Conservation (phyloP, 2,329 filamentous ascomycete genomes). For the Neonectria neomacrospora region DNA sequence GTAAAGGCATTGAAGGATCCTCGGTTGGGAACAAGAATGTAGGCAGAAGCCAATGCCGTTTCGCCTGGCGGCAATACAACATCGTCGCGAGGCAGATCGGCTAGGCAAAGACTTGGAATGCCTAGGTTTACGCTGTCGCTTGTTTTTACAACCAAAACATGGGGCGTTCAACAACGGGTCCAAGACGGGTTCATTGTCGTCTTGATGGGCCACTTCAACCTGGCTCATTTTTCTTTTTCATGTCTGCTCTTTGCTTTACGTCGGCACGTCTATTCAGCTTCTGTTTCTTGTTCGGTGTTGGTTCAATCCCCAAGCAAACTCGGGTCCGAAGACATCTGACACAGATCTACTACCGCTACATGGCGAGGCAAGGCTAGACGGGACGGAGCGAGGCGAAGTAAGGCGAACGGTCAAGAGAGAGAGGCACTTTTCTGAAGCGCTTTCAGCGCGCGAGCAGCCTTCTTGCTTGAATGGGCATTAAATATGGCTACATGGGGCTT, state of each 20-base stretch:
- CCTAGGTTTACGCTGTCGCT: slow-evolving; percentile 77
- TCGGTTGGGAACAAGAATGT: slow-evolving; percentile 32
- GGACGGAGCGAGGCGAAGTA: neutral
- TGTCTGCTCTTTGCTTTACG: slow-evolving; percentile 31
- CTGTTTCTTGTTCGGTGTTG: slow-evolving; percentile 17
- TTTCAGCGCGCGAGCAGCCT: neutral
- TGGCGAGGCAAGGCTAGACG: slow-evolving; percentile 4
- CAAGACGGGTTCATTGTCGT: slow-evolving; percentile 70
- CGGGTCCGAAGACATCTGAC: slow-evolving; percentile 7
- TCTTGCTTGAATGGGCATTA: neutral
- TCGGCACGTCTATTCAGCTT: slow-evolving; percentile 26
- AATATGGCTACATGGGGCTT: neutral
- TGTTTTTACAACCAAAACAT: slow-evolving; percentile 91
- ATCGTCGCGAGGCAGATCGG: slow-evolving; percentile 65
- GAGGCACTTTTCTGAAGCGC: neutral
- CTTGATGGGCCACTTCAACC: slow-evolving; percentile 73
- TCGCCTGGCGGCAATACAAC: slow-evolving; percentile 74
- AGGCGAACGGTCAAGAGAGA: neutral
- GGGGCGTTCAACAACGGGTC: slow-evolving; percentile 81
- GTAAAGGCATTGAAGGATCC: slow-evolving; percentile 57
- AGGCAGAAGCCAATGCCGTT: slow-evolving; percentile 43
- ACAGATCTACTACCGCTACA: neutral
- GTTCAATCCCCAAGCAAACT: slow-evolving; percentile 4
- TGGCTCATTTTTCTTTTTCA: slow-evolving; percentile 54
- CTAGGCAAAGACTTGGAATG: slow-evolving; percentile 68